Evolutionary conservation across 495 filamentous ascomycete species (phyloP).

Genomic region (Xylaria curta): DNA sequence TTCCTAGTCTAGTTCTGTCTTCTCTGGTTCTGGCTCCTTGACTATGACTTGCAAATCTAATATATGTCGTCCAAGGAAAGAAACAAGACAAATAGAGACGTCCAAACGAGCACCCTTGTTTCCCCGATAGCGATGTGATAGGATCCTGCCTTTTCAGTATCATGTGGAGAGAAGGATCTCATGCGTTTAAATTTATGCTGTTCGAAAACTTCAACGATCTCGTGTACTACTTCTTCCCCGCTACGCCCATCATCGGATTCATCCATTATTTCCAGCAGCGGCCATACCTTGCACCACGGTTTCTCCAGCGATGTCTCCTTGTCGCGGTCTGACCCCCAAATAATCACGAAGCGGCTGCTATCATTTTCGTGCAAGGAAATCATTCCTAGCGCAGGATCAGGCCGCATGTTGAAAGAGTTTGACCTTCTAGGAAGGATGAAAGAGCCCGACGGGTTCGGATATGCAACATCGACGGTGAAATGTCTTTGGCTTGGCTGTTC

Average conservation of each 20-base stretch:
- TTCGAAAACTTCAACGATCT: neutral
- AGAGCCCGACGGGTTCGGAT: neutral
- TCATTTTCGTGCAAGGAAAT: neutral
- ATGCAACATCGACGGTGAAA: neutral
- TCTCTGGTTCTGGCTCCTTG: neutral
- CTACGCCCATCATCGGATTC: neutral
- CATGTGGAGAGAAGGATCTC: neutral
- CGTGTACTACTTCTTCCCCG: neutral
- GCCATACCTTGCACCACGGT: neutral
- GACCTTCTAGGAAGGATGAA: neutral
- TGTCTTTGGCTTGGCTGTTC: neutral
- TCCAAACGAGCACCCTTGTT: neutral
- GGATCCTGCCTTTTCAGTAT: neutral
- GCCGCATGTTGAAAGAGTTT: neutral
- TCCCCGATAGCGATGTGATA: neutral
- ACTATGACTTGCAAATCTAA: neutral
- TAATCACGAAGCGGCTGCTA: neutral
- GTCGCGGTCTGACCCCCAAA: neutral
- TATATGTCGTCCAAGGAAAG: neutral
- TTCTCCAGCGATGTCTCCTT: neutral
- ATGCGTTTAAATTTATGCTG: neutral
- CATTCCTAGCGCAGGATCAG: neutral
- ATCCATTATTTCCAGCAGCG: neutral
- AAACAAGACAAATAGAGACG: neutral
- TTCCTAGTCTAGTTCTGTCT: neutral